Conservation (phyloP, 1,284 basidiomycete species). For the Ustilago crameri region DNA sequence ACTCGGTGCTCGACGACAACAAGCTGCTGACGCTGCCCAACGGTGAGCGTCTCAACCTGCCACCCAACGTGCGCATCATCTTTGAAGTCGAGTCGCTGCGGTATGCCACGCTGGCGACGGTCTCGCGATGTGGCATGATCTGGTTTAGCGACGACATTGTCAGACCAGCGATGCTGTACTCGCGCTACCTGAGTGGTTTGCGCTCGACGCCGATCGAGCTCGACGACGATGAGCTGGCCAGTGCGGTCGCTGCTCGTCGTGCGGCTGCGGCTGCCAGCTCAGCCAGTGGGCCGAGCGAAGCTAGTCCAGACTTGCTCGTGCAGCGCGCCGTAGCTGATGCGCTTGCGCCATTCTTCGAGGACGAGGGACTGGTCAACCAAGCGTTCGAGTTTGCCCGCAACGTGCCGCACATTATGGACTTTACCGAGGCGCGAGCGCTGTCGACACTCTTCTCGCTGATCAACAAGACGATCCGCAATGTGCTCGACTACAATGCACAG, state of each 20-base stretch:
- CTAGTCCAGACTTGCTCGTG: slow-evolving; percentile 75
- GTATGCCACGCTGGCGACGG: slow-evolving; percentile 96
- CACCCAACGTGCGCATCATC: slow-evolving; percentile 97
- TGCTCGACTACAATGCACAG: slow-evolving; percentile 93
- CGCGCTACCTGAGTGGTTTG: slow-evolving; percentile 84
- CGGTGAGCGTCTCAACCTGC: slow-evolving; percentile 96
- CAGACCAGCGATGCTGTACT: slow-evolving; percentile 88
- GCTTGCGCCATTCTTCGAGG: slow-evolving; percentile 73
- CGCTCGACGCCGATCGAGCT: slow-evolving; percentile 83
- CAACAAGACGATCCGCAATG: slow-evolving; percentile 93
- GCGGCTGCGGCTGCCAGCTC: slow-evolving; percentile 70
- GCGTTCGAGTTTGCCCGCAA: slow-evolving; percentile 83
- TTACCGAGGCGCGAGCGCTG: slow-evolving; percentile 88
- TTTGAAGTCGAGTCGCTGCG: slow-evolving; percentile 98
- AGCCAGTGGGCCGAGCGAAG: slow-evolving; percentile 54
- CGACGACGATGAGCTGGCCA: slow-evolving; percentile 80
- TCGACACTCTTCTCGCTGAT: slow-evolving; percentile 96
- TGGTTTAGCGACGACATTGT: slow-evolving; percentile 99
- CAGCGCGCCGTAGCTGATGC: slow-evolving; percentile 80
- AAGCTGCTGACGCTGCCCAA: slow-evolving; percentile 96
- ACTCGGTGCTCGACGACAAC: slow-evolving; percentile 95
- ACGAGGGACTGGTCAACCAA: slow-evolving; percentile 79
- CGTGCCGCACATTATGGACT: slow-evolving; percentile 98
- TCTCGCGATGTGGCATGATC: slow-evolving; percentile 99
- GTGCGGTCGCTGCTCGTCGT: slow-evolving; percentile 71